phyloP scores from a whole-genome alignment of 345 rosid species.

The Ailanthus altissimus region DNA sequence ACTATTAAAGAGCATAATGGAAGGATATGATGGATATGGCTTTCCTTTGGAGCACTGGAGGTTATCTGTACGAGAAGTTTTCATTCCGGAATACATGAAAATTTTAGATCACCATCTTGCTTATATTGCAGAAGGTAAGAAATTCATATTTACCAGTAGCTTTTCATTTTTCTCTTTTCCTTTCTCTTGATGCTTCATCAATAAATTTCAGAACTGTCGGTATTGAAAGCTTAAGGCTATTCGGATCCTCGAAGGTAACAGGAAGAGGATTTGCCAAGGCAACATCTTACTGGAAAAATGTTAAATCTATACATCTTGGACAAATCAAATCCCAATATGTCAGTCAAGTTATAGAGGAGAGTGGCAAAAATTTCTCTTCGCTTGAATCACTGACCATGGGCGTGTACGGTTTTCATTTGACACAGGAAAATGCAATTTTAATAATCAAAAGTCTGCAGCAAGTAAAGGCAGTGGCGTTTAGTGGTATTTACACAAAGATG shows the following conservation, averaged over 20 bases:
- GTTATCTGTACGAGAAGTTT: neutral
- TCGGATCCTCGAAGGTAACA: neutral
- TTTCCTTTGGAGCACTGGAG: constrained; percentile 6
- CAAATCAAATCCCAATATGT: too few relatives aligned
- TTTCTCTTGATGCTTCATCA: too few relatives aligned
- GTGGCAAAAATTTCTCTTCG: neutral
- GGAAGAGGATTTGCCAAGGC: neutral
- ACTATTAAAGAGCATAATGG: neutral
- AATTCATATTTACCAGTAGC: too few relatives aligned
- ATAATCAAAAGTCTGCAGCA: neutral
- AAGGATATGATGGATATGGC: neutral
- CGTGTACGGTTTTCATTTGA: neutral
- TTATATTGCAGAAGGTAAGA: neutral
- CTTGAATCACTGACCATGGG: neutral
- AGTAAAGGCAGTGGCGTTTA: neutral
- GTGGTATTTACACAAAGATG: neutral
- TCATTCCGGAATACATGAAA: neutral
- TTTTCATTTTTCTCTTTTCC: too few relatives aligned
- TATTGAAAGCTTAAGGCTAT: neutral
- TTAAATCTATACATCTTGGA: neutral
- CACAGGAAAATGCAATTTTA: neutral
- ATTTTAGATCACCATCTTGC: neutral
- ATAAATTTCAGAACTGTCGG: neutral
- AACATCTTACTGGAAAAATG: neutral
- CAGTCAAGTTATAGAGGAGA: neutral